A percentile compares a stretch with the other conserved stretches of the same genome.
Evolutionary conservation across 306 rosid genomes (phyloP).

Genomic region (Sicyos baderoa): DNA sequence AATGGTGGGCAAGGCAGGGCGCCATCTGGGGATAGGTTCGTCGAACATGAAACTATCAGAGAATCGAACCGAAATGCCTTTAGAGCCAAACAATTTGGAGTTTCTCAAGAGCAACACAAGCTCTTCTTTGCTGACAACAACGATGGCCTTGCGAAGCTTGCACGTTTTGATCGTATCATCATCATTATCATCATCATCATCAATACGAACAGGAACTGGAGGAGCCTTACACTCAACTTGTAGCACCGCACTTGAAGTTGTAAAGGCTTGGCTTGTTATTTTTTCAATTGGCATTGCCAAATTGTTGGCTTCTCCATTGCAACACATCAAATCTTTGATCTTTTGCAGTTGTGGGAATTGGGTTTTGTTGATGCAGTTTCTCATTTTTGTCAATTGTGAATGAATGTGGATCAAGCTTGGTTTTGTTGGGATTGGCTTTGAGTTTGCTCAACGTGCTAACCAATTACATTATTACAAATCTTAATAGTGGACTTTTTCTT

Average conservation of each 20-base stretch:
- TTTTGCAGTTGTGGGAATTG: not conserved
- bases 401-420: not conserved
- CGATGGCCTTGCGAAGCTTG: not conserved
- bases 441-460: constrained; percentile 6
- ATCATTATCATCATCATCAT: not conserved
- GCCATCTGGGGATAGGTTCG: not conserved
- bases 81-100: not conserved
- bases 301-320: not conserved
- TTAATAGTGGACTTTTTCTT: not conserved
- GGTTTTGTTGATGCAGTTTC: constrained; percentile 6
- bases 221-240: not conserved
- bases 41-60: constrained; percentile 9
- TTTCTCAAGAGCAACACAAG: not conserved
- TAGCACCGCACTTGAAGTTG: not conserved
- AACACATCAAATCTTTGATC: not conserved
- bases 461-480: not conserved
- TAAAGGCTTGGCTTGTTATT: not conserved
- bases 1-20: constrained; percentile 13
- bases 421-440: not conserved
- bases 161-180: not conserved
- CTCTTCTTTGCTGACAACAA: too few relatives aligned
- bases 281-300: not conserved
- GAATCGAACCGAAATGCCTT: constrained; percentile 18
- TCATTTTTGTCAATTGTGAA: not conserved
- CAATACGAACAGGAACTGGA: not conserved